phyloP scores from a whole-genome alignment of 495 filamentous ascomycete genomes.

The Niebla homalea region DNA sequence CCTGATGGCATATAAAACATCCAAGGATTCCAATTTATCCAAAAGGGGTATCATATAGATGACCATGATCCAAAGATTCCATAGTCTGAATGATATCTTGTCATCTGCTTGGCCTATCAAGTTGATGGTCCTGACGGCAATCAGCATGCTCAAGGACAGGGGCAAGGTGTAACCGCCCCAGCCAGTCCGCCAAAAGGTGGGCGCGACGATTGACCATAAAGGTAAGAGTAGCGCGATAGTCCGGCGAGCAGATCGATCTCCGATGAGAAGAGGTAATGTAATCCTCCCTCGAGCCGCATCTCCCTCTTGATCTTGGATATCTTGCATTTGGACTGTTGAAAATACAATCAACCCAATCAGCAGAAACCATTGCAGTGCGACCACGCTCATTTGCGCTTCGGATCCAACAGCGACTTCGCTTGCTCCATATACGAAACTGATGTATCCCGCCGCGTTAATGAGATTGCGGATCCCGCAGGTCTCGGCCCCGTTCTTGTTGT shows the following conservation, averaged over 20 bases:
- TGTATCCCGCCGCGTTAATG: conserved; percentile 31
- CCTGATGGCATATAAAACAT: too few relatives aligned
- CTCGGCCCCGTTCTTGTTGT: conserved; percentile 35
- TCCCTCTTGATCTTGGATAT: conserved; percentile 35
- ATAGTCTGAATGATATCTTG: conserved; percentile 8
- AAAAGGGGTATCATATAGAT: conserved; percentile 11
- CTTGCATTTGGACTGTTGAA: conserved; percentile 40
- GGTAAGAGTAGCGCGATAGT: conserved; percentile 23
- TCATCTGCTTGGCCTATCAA: conserved; percentile 1
- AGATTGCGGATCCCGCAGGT: conserved; percentile 26
- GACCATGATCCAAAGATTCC: conserved; percentile 11
- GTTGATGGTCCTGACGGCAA: conserved; percentile 4
- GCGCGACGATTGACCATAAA: conserved; percentile 29
- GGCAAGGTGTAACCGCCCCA: conserved; percentile 5
- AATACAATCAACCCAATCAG: conserved; percentile 32
- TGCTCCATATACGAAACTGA: conserved; percentile 23
- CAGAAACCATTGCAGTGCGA: conserved; percentile 27
- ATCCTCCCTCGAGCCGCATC: conserved; percentile 29
- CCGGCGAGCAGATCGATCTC: conserved; percentile 29
- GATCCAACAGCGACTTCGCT: conserved; percentile 11
- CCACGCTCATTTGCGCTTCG: conserved; percentile 7
- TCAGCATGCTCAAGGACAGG: conserved; percentile 1
- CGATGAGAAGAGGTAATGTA: conserved; percentile 30
- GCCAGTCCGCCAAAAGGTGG: conserved; percentile 25
- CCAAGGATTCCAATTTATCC: background rate